Base-by-base conservation (phyloP, 108 stramenopile species). In the Cyclotella baltica region DNA sequence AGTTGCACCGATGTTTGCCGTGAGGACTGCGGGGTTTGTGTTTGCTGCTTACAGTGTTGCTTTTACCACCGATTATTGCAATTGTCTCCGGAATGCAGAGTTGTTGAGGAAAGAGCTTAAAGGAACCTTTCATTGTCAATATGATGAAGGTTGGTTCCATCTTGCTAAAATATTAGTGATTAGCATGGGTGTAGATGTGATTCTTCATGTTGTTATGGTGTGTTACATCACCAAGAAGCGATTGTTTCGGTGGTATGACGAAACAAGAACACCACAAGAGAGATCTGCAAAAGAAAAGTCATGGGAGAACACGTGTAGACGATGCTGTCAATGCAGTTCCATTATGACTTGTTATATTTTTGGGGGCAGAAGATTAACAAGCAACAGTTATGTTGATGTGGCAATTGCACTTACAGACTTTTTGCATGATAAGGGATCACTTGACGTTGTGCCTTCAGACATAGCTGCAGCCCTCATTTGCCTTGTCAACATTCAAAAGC, bases 331-430 rank as follows among this genome's bases (percentile, higher is more conserved):
- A 62, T 93, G 85, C 43, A 67, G 87, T 19, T 67, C 79, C 0
- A 61, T 86, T 15, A 70, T 85, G 52, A 96, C 93, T 13, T 96
- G 95, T 64, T 96, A 86, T 68, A 47, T 96, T 47, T 96, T 94
- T 76, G 95, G 95, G 19, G 95, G 95, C 37, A 81, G 86, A 34
- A 88, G 92, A 20, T 67, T 91, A 40, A 63, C 83, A 19, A 67
- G 78, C 15, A 71, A 73, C 33, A 65, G 75, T 62, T 92, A 90
- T 77, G 83, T 70, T 19, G 89, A 92, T 66, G 87, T 93, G 0
- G 90, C 95, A 2, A 72, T 87, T 30, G 92, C 91, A 10, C 52
- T 96, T 75, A 86, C 96, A 19, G 92, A 94, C 68, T 96, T 94
- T 77, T 77, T 94, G 28, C 91, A 92, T 40, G 90, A 90, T 22